Conservation (phyloP, 1,284 basidiomycete species). For the Waitea zeae region DNA sequence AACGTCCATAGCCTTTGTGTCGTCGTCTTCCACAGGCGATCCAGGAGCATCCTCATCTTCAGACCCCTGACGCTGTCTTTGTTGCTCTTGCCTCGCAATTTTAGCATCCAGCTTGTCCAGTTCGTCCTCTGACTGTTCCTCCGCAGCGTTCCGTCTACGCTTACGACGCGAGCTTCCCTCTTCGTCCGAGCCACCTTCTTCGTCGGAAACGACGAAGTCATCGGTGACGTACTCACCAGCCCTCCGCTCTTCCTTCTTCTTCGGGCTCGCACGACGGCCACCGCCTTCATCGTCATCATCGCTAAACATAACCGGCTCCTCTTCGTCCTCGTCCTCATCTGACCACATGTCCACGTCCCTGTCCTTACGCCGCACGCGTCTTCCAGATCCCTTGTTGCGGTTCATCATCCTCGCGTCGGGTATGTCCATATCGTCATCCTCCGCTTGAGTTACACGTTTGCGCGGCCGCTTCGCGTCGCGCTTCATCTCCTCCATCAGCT, state of each 20-base stretch:
- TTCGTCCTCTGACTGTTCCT: constrained; percentile 35
- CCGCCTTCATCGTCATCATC: constrained; percentile 28
- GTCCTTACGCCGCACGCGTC: constrained; percentile 12
- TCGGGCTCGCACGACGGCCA: constrained; percentile 16
- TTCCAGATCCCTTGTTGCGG: constrained; percentile 20
- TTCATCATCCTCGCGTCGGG: no score
- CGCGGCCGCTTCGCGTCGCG: constrained; percentile 35
- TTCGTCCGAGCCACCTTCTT: constrained; percentile 27
- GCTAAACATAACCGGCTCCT: constrained; percentile 31
- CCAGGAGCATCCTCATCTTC: constrained; percentile 15
- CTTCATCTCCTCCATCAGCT: constrained; percentile 50
- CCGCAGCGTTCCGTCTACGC: constrained; percentile 23
- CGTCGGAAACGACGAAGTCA: constrained; percentile 66
- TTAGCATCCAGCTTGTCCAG: constrained; percentile 55
- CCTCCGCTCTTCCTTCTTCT: constrained; percentile 24
- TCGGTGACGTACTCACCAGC: constrained; percentile 61
- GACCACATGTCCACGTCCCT: constrained; percentile 22
- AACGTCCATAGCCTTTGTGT: constrained; percentile 45
- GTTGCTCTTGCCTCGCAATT: constrained; percentile 29
- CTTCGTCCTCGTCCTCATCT: constrained; percentile 26
- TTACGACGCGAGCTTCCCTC: constrained; percentile 16
- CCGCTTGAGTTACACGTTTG: constrained; percentile 16
- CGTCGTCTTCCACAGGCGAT: constrained; percentile 16
- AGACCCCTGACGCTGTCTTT: constrained; percentile 10
- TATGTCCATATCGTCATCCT: constrained; percentile 28